Conservation (phyloP, 192 early-diverging fungal genomes). For the Chytriomyces hyalinus region DNA sequence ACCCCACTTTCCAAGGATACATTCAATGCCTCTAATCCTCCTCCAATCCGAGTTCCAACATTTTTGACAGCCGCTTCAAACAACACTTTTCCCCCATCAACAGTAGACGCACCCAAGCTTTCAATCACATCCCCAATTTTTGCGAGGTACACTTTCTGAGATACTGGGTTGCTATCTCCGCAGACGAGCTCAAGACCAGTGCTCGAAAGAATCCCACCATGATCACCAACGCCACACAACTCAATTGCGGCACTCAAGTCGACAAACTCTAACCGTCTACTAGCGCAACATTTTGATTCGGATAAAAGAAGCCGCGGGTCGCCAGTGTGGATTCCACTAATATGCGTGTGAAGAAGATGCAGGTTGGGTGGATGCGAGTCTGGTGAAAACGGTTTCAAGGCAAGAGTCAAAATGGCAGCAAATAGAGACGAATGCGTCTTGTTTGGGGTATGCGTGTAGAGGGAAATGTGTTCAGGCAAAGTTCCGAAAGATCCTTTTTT, state of each 20-base stretch:
- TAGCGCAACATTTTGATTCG: not conserved
- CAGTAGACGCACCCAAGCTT: not conserved
- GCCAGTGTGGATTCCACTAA: constrained; percentile 12
- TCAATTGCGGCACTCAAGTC: constrained; percentile 3
- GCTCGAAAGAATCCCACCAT: not conserved
- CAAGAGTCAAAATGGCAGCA: constrained; percentile 10
- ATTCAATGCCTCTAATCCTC: not conserved
- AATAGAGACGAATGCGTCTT: constrained; percentile 15
- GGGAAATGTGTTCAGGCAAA: constrained; percentile 1
- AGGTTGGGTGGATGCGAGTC: constrained; percentile 5
- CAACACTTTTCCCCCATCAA: not conserved
- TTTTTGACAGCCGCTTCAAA: not conserved
- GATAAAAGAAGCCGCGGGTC: constrained; percentile 2
- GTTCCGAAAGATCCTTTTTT: constrained; percentile 10
- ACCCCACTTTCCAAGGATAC: not conserved
- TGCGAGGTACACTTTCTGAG: not conserved
- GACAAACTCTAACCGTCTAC: not conserved
- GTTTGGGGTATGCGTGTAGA: constrained; percentile 6
- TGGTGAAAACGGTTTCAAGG: constrained; percentile 1
- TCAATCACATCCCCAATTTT: not conserved
- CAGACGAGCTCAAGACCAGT: constrained; percentile 1
- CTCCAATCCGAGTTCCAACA: constrained; percentile 10
- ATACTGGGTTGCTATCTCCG: no score
- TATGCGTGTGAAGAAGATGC: constrained; percentile 25
- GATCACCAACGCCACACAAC: constrained; percentile 7